phyloP scores from a whole-genome alignment of 2,329 filamentous ascomycete species.

The Scedosporium apiospermum region DNA sequence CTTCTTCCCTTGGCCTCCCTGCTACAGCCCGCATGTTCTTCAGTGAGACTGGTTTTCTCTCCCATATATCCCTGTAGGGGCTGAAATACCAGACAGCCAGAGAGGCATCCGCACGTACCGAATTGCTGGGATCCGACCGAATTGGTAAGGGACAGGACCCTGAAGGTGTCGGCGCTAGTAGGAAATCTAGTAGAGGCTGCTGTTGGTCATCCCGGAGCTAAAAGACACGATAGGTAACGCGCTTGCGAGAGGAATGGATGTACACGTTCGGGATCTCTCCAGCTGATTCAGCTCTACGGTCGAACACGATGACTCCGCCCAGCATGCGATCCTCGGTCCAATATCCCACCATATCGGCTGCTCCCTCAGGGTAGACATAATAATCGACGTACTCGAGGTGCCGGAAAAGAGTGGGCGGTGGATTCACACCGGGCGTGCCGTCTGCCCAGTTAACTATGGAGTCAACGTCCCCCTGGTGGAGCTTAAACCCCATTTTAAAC shows the following conservation, averaged over 20 bases:
- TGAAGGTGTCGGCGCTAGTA: neutral
- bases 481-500: constrained; percentile 12
- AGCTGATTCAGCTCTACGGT: constrained; percentile 9
- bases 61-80: neutral
- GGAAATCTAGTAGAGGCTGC: neutral
- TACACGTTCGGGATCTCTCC: constrained; percentile 10
- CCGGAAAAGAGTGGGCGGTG: constrained; percentile 16
- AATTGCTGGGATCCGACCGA: neutral
- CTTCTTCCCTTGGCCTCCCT: neutral
- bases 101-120: neutral
- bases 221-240: constrained; percentile 15
- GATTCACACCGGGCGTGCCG: neutral
- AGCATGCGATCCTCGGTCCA: constrained; percentile 20
- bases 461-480: constrained; percentile 15
- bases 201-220: constrained; percentile 9
- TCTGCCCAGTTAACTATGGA: constrained; percentile 12
- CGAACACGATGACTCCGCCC: constrained; percentile 20
- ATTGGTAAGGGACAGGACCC: neutral
- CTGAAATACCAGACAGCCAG: neutral
- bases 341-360: constrained; percentile 13
- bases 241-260: constrained; percentile 12
- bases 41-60: neutral
- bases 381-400: constrained; percentile 16
- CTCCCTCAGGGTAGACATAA: constrained; percentile 16
- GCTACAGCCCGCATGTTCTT: neutral